phyloP scores from a whole-genome alignment of 1,139 yeast genomes.

The Hanseniaspora sp. region DNA sequence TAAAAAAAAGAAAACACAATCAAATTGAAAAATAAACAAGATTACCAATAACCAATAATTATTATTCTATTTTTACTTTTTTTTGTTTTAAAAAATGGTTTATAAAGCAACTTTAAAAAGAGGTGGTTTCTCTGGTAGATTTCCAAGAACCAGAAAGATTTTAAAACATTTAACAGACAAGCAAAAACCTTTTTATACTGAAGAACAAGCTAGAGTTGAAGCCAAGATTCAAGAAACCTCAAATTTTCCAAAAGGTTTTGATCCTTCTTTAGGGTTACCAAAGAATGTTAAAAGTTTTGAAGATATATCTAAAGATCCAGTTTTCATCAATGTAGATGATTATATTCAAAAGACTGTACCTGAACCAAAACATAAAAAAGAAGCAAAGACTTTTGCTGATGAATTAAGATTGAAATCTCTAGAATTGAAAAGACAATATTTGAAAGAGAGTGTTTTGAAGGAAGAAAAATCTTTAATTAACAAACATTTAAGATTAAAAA shows the following conservation, averaged over 20 bases:
- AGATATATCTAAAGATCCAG: slow-evolving; percentile 48
- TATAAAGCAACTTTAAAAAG: slow-evolving; percentile 46
- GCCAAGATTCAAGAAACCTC: slow-evolving; percentile 1
- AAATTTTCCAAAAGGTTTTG: slow-evolving; percentile 6
- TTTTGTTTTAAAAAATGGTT: background rate
- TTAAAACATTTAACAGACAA: slow-evolving; percentile 54
- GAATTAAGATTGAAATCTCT: slow-evolving; percentile 26
- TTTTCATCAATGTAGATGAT: slow-evolving; percentile 47
- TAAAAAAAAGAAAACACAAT: no score
- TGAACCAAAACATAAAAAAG: slow-evolving; percentile 25
- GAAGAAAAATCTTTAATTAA: slow-evolving; percentile 3
- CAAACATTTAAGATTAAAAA: background rate
- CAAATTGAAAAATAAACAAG: no score
- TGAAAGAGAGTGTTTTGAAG: slow-evolving; percentile 21
- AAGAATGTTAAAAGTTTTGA: slow-evolving; percentile 64
- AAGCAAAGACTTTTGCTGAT: slow-evolving; percentile 23
- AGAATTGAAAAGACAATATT: slow-evolving; percentile 30
- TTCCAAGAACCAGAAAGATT: slow-evolving; percentile 37
- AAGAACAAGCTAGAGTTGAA: slow-evolving; percentile 10
- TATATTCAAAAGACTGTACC: slow-evolving; percentile 45
- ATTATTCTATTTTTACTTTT: background rate
- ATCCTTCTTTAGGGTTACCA: slow-evolving; percentile 47
- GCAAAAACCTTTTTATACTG: slow-evolving; percentile 26
- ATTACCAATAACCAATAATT: no score
- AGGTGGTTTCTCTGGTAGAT: slow-evolving; percentile 69